phyloP scores from a whole-genome alignment of 495 filamentous ascomycete species.

The Xylaria telfairii region DNA sequence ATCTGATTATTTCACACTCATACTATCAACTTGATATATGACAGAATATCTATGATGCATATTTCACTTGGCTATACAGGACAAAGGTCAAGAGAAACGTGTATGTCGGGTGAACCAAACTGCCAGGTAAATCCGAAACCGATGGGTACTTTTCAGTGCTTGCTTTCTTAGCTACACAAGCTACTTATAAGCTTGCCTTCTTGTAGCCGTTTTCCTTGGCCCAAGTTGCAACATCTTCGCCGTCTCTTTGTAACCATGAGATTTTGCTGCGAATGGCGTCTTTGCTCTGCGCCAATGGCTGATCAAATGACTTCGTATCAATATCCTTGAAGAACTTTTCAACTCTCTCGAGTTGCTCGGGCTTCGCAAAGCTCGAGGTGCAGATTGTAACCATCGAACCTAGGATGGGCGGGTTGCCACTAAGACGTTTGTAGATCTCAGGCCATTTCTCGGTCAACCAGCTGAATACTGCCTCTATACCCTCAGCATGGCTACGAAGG shows the following conservation, averaged over 20 bases:
- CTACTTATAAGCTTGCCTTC: constrained; percentile 8
- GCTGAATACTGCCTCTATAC: constrained; percentile 78
- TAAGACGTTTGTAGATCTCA: constrained; percentile 71
- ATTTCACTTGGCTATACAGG: neutral
- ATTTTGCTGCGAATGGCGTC: constrained; percentile 67
- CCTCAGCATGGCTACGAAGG: constrained; percentile 76
- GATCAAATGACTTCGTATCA: constrained; percentile 77
- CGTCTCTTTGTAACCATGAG: constrained; percentile 63
- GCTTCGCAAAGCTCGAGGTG: constrained; percentile 79
- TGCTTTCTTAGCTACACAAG: neutral
- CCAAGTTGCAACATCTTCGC: constrained; percentile 62
- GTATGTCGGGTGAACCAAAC: neutral
- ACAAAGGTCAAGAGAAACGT: neutral
- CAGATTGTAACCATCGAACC: constrained; percentile 83
- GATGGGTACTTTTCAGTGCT: neutral
- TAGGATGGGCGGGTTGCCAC: constrained; percentile 76
- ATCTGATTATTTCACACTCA: neutral
- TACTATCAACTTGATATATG: neutral
- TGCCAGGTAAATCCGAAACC: neutral
- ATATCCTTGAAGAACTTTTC: constrained; percentile 80
- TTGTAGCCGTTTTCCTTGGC: constrained; percentile 47
- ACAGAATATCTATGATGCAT: constrained; percentile 4
- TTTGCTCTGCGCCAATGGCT: constrained; percentile 65
- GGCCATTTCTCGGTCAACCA: constrained; percentile 93
- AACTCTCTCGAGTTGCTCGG: constrained; percentile 75